phyloP scores from a whole-genome alignment of 169 alveolate genomes.

The Plasmodium gonderi region DNA sequence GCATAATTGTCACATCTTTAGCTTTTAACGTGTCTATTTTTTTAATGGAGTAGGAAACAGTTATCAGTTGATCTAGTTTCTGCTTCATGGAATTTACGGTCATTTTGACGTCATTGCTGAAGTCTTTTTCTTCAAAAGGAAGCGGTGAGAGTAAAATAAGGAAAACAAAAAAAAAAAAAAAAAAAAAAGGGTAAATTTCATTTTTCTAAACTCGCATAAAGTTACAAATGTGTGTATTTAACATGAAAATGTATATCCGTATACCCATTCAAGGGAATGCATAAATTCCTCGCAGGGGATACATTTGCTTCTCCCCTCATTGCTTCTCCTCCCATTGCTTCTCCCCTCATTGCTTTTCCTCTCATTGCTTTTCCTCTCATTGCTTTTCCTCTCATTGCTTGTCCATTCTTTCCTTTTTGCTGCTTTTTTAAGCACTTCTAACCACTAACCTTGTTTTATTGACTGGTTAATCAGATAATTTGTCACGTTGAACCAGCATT shows the following conservation, averaged over 20 bases:
- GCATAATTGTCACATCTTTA: not conserved
- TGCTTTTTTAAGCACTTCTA: too few species aligned
- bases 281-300: not conserved
- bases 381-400: not conserved
- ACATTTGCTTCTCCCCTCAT: not conserved
- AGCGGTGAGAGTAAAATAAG: not conserved
- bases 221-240: too few species aligned
- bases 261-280: too few species aligned
- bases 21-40: conserved; percentile 58
- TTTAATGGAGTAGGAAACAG: conserved; percentile 62
- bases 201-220: too few species aligned
- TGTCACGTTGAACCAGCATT: conserved; percentile 62
- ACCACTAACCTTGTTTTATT: conserved; percentile 43
- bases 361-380: not conserved
- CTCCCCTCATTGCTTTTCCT: not conserved
- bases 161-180: not conserved
- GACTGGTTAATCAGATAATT: conserved; percentile 45
- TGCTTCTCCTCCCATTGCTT: not conserved
- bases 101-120: conserved; percentile 42
- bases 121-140: conserved; percentile 37
- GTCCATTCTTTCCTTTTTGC: not conserved
- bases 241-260: too few species aligned
- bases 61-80: conserved; percentile 45
- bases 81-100: conserved; percentile 33
- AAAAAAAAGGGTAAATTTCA: not conserved